phyloP scores from a whole-genome alignment of 2,329 filamentous ascomycete species.

The Neofusicoccum laricinum region DNA sequence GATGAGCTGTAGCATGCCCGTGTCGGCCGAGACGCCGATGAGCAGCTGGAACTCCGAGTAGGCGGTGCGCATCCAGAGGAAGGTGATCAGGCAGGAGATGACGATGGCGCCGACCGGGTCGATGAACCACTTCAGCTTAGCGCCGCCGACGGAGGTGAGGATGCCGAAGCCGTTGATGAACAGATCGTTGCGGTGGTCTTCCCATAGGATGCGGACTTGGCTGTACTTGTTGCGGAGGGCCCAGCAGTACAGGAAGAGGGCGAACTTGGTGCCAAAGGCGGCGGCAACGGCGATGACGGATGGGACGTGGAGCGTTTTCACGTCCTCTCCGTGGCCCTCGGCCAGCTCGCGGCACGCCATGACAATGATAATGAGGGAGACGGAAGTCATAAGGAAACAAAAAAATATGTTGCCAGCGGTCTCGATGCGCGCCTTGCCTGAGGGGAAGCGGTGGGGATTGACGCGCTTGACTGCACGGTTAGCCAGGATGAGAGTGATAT shows the following conservation, averaged over 20 bases:
- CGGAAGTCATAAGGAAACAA: constrained; percentile 91
- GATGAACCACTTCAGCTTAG: constrained; percentile 89
- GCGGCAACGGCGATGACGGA: constrained; percentile 81
- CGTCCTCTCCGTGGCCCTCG: constrained; percentile 45
- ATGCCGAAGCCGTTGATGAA: constrained; percentile 94
- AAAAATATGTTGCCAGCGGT: constrained; percentile 95
- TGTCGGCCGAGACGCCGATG: constrained; percentile 83
- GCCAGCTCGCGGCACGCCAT: constrained; percentile 74
- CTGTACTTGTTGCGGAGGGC: constrained; percentile 85
- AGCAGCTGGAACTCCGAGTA: constrained; percentile 87
- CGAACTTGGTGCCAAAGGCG: constrained; percentile 81
- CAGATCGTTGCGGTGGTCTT: constrained; percentile 96
- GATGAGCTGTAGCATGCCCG: constrained; percentile 85
- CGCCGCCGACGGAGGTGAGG: constrained; percentile 84
- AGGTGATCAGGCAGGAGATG: constrained; percentile 73
- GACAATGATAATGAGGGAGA: constrained; percentile 88
- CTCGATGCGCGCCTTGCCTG: constrained; percentile 89
- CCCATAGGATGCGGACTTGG: constrained; percentile 89
- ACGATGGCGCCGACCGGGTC: constrained; percentile 89
- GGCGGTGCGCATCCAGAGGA: constrained; percentile 80
- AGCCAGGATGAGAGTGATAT: constrained; percentile 80
- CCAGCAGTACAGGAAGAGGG: constrained; percentile 89
- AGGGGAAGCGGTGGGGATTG: constrained; percentile 81
- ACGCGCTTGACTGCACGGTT: constrained; percentile 86
- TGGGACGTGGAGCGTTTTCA: constrained; percentile 70